Evolutionary conservation across 164 flowering plant genomes (phyloP).

Genomic region (Stephania cephalantha): DNA sequence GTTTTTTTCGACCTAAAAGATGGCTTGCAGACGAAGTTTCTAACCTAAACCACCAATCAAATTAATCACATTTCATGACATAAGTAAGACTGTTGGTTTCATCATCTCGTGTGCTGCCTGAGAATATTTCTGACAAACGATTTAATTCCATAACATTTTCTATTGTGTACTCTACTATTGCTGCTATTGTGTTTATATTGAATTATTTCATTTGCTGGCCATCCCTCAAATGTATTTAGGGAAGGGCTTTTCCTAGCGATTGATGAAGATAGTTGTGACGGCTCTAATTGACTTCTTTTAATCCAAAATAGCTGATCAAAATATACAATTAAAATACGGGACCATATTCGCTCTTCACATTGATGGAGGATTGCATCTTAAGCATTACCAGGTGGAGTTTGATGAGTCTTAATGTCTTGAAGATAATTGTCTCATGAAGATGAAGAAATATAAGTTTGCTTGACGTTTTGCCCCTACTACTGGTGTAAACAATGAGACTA

Average conservation of each 20-base stretch:
- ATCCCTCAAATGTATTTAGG: slow-evolving; percentile 73
- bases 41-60: slow-evolving; percentile 66
- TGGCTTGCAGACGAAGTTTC: slow-evolving; percentile 58
- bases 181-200: neutral
- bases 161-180: neutral
- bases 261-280: slow-evolving; percentile 67
- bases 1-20: slow-evolving; percentile 48
- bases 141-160: neutral
- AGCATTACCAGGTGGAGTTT: slow-evolving; percentile 36
- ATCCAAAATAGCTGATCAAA: slow-evolving; percentile 50
- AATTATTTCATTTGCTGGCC: slow-evolving; percentile 37
- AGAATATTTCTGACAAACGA: neutral
- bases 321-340: slow-evolving; percentile 35
- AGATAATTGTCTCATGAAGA: neutral
- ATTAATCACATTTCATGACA: slow-evolving; percentile 57
- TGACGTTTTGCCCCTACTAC: neutral
- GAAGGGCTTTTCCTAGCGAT: slow-evolving; percentile 69
- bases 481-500: neutral
- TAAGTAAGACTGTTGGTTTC: neutral
- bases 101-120: neutral
- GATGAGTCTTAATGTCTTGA: neutral
- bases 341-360: slow-evolving; percentile 73
- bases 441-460: neutral
- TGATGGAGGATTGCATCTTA: slow-evolving; percentile 45
- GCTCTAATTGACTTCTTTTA: slow-evolving; percentile 46